Base-by-base conservation (phyloP, 176 grass and related monocot genomes). In the Pharus latifolius region DNA sequence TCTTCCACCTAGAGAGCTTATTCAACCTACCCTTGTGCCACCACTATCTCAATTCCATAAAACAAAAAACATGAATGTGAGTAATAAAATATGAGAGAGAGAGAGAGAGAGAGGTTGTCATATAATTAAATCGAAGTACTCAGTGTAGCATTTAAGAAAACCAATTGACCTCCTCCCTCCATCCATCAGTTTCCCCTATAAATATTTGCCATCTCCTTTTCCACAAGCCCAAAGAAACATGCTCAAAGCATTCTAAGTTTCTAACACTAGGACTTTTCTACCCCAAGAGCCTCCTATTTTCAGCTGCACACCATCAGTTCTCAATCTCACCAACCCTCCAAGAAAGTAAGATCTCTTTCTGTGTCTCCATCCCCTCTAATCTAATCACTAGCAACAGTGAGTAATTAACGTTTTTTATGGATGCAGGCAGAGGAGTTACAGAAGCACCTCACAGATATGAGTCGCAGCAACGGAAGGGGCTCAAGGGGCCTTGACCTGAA, bases 61-160 rank as follows among this genome's bases (percentile, higher is more conserved):
- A 80, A 74, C 69, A 74, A 65, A n/a, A 80, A 81, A 47, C 54
- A 74, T 76, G 60, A 81, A 70, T 47, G 42, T 31, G 77, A 57
- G 58, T 64, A 56, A 75, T 53, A 45, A 86, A 75, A 27, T 32
- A 51, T 30, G 49, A 26, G 8, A 15, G 15, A 35, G 17, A 25
- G 16, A 18, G 14, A 63, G 62, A 53, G 38, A 57, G 43, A 37
- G 30, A 19, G 64, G 63, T 45, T 45, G 48, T 28, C 49, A 31
- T 40, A 76, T 44, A 43, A 23, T 35, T 23, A 34, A 64, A 20
- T 73, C 19, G 24, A 73, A 73, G 60, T 65, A 81, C 67, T 64
- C 20, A 66, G 62, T 71, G 61, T 73, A 25, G 79, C 45, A 85
- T 84, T 85, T 82, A 85, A 85, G 63, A 88, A 79, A 85, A 79